These are phyloP conservation scores for Xylariaceae sp. DNA, from an alignment of 2,329 filamentous ascomycete species.

Conservation along the genomic window DNA sequence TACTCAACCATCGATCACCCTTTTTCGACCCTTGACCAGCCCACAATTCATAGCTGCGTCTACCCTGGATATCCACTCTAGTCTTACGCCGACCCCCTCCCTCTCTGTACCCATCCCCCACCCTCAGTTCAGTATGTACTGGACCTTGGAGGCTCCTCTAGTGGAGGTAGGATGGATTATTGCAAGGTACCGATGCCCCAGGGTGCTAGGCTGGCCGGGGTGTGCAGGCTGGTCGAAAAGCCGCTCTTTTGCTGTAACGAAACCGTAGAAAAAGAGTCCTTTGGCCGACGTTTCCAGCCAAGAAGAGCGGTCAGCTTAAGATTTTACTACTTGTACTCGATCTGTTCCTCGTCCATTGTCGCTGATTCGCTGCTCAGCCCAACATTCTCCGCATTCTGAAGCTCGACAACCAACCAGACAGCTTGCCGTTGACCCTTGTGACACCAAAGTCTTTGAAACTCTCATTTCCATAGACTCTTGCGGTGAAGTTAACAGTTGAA, in stretches of 20 bases:
- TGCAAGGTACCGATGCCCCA: conserved; percentile 17
- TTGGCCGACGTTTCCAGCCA: conserved; percentile 33
- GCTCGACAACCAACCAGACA: conserved; percentile 31
- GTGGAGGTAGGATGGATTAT: not conserved
- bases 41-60: conserved; percentile 16
- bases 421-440: conserved; percentile 22
- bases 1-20: not conserved
- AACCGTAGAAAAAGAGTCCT: conserved; percentile 8
- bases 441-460: conserved; percentile 28
- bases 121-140: too few relatives aligned
- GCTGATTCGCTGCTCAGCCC: conserved; percentile 31
- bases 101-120: conserved; percentile 10
- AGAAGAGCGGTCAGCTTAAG: conserved; percentile 42
- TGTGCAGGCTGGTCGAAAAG: conserved; percentile 13
- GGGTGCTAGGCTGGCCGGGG: conserved; percentile 23
- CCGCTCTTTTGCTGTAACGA: conserved; percentile 22
- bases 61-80: conserved; percentile 14
- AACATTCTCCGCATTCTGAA: conserved; percentile 29
- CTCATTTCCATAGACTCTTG: conserved; percentile 33
- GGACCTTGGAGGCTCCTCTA: conserved; percentile 13
- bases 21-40: not conserved
- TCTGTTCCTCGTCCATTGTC: conserved; percentile 15
- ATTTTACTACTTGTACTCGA: conserved; percentile 25
- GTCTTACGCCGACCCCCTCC: conserved; percentile 19
- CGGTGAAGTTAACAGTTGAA: conserved; percentile 38